Conservation (phyloP, 495 filamentous ascomycete species). For the Aspergillus baeticus region DNA sequence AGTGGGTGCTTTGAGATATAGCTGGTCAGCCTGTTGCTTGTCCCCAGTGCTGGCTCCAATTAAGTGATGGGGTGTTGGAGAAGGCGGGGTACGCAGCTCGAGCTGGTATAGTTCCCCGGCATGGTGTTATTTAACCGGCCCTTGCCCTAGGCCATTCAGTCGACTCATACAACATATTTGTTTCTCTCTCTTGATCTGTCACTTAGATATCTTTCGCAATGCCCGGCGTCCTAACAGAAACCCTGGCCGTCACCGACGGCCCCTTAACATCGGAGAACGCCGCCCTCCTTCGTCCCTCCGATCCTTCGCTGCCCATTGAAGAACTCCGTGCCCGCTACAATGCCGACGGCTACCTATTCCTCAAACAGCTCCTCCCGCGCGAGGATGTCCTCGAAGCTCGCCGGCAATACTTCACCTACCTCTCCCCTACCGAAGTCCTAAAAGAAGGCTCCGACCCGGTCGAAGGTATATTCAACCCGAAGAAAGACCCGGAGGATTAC, state of each 20-base stretch:
- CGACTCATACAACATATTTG: too few relatives aligned
- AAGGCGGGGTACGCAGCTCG: neutral
- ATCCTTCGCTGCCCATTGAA: constrained; percentile 34
- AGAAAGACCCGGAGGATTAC: constrained; percentile 45
- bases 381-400: constrained; percentile 55
- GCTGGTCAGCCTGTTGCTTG: neutral
- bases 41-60: neutral
- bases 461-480: constrained; percentile 51
- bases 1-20: neutral
- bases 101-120: neutral
- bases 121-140: constrained; percentile 1
- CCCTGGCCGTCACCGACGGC: constrained; percentile 52
- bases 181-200: neutral
- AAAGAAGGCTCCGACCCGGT: constrained; percentile 40
- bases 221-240: constrained; percentile 29
- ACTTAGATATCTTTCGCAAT: constrained; percentile 16
- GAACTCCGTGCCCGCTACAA: constrained; percentile 52
- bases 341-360: constrained; percentile 59
- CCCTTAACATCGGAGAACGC: constrained; percentile 48
- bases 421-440: constrained; percentile 56
- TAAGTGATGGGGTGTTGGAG: neutral
- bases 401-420: constrained; percentile 54
- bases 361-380: constrained; percentile 59
- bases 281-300: constrained; percentile 41
- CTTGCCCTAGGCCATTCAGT: too few relatives aligned